Conservation (phyloP, 106 monocot species). For the Dendrobium catenatum region DNA sequence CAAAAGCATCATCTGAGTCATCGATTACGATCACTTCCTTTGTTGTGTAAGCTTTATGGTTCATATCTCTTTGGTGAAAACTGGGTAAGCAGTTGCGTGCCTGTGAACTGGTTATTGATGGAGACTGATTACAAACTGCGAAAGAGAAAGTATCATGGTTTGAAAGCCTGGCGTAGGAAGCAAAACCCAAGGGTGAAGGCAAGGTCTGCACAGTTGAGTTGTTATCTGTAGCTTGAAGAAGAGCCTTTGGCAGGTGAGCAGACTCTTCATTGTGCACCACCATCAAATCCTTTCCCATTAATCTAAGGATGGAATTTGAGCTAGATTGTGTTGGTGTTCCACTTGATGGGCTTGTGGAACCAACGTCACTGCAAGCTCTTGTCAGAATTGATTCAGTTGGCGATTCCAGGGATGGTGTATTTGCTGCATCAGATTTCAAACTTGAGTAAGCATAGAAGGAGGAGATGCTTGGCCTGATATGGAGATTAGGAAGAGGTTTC, state of each 20-base stretch:
- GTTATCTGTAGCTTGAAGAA: not conserved
- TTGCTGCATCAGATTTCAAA: not conserved
- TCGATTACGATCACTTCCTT: constrained; percentile 34
- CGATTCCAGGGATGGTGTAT: constrained; percentile 9
- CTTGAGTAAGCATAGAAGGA: not conserved
- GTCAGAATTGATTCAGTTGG: constrained; percentile 7
- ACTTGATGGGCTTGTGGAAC: not conserved
- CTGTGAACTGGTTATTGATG: not conserved
- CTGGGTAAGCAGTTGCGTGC: not conserved
- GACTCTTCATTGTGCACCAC: constrained; percentile 16
- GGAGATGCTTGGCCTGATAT: constrained; percentile 11
- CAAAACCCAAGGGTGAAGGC: constrained; percentile 4
- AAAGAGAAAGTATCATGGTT: not conserved
- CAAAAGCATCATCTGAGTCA: constrained; percentile 10
- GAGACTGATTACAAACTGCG: not conserved
- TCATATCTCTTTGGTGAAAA: not conserved
- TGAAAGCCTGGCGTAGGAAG: constrained; percentile 1
- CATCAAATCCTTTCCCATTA: constrained; percentile 25
- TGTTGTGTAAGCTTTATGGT: not conserved
- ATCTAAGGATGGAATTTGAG: constrained; percentile 15
- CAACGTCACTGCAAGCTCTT: constrained; percentile 6
- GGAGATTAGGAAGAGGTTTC: not conserved
- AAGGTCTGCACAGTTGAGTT: not conserved
- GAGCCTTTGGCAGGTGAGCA: constrained; percentile 6
- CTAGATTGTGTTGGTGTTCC: constrained; percentile 7